Conservation (phyloP, 352 stramenopile species). For the Phytophthora foliorum region DNA sequence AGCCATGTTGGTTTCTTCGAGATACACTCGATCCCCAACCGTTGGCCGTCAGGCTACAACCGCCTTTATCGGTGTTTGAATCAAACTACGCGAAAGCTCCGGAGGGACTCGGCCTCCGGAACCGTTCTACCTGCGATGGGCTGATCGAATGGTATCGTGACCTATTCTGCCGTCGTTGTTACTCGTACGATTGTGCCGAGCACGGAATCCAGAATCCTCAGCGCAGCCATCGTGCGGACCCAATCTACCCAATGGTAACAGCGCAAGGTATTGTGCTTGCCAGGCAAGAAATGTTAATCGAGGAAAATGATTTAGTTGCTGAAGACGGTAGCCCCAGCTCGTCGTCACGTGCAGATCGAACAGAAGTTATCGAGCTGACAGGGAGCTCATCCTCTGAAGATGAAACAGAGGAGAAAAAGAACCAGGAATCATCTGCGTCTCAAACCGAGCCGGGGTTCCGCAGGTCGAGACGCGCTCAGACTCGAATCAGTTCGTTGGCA, state of each 20-base stretch:
- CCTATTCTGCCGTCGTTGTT: constrained; percentile 93
- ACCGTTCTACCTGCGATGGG: constrained; percentile 54
- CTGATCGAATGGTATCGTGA: constrained; percentile 84
- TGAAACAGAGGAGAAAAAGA: constrained; percentile 25
- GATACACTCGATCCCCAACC: constrained; percentile 17
- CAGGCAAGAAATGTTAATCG: constrained; percentile 18
- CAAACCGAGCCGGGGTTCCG: constrained; percentile 41
- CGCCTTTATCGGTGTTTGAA: constrained; percentile 60
- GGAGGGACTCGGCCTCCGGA: constrained; percentile 46
- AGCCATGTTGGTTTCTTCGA: constrained; percentile 49
- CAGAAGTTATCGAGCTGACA: constrained; percentile 34
- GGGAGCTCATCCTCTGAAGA: constrained; percentile 41
- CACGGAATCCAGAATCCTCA: constrained; percentile 85
- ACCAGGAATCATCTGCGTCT: constrained; percentile 16
- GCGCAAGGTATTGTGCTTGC: constrained; percentile 39
- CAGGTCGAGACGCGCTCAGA: constrained; percentile 70
- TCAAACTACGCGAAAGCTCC: constrained; percentile 59
- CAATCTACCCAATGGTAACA: constrained; percentile 64
- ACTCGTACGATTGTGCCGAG: constrained; percentile 91
- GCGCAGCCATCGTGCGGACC: constrained; percentile 56
- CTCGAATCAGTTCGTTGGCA: constrained; percentile 65
- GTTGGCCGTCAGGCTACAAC: constrained; percentile 45
- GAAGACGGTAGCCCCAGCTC: constrained; percentile 19
- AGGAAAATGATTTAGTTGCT: constrained; percentile 18
- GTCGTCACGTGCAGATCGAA: constrained; percentile 9